These are phyloP conservation scores for Talinum fruticosum DNA, from an alignment of 148 eudicot species.

Conservation along the genomic window DNA sequence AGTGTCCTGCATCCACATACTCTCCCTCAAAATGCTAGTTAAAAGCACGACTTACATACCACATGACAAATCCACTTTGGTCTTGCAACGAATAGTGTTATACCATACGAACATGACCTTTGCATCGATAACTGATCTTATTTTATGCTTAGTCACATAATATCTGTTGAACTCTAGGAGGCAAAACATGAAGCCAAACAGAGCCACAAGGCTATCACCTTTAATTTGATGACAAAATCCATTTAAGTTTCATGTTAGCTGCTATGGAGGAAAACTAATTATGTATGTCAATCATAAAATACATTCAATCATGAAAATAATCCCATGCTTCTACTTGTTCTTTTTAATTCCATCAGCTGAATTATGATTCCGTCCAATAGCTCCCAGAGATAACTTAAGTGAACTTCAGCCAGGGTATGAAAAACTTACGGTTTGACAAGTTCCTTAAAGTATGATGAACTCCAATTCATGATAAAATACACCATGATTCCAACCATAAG, in stretches of 20 bases:
- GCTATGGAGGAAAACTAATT: neutral
- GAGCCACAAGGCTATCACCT: neutral
- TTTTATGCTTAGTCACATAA: too few species aligned
- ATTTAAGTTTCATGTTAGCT: neutral
- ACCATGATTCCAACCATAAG: slow-evolving; percentile 62
- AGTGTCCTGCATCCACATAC: too few species aligned
- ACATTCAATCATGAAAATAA: neutral
- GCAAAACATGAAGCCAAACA: neutral
- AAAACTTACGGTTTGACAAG: slow-evolving; percentile 60
- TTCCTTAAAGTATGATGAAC: slow-evolving; percentile 64
- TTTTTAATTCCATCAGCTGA: neutral
- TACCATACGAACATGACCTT: too few species aligned
- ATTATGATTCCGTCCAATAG: neutral
- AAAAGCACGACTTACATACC: too few species aligned
- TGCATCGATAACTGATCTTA: too few species aligned
- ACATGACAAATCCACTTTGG: too few species aligned
- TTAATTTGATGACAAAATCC: neutral
- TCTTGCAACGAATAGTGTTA: too few species aligned
- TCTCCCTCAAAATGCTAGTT: too few species aligned
- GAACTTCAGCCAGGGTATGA: neutral
- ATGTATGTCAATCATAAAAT: neutral
- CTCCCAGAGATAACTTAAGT: neutral
- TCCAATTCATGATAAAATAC: slow-evolving; percentile 54
- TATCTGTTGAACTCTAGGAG: neutral
- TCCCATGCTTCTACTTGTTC: neutral